These are phyloP conservation scores for Hypericum androsaemum DNA, from an alignment of 345 rosid species.

Conservation along the genomic window DNA sequence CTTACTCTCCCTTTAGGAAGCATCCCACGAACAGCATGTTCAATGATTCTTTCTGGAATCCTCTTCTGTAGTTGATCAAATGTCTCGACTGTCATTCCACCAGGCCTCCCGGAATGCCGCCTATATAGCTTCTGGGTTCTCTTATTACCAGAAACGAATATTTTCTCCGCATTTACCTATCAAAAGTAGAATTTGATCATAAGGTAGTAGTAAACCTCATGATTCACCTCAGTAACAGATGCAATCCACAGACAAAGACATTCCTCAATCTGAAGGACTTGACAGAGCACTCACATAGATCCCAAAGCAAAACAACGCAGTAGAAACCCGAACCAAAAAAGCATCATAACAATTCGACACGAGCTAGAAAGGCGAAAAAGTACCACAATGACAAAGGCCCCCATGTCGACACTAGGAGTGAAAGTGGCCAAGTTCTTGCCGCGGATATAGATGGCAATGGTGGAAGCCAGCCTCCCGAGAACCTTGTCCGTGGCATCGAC, in stretches of 20 bases:
- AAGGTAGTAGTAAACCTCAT: no score
- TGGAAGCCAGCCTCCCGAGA: conserved; percentile 14
- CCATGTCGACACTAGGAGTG: conserved; percentile 99
- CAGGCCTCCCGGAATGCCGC: conserved; percentile 77
- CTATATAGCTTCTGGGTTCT: no score
- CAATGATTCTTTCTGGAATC: conserved; percentile 92
- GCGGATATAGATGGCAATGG: conserved; percentile 78
- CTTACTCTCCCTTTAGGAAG: conserved; percentile 98
- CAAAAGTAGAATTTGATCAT: no score
- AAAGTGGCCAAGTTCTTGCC: conserved; percentile 83
- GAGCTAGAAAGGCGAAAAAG: conserved; percentile 5
- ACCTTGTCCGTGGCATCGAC: conserved; percentile 51
- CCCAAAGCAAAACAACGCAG: no score
- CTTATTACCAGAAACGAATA: no score
- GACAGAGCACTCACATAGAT: no score
- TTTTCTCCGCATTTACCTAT: no score
- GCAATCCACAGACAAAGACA: no score
- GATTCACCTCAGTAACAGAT: no score
- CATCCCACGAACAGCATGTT: conserved; percentile 98
- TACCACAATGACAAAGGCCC: conserved; percentile 97
- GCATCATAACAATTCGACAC: no score
- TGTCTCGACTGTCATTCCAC: conserved; percentile 34
- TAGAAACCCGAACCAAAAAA: no score
- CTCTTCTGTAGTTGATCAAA: conserved; percentile 31
- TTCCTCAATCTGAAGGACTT: no score